phyloP scores from a whole-genome alignment of 2,329 filamentous ascomycete genomes.

The Ascochyta rabiei region DNA sequence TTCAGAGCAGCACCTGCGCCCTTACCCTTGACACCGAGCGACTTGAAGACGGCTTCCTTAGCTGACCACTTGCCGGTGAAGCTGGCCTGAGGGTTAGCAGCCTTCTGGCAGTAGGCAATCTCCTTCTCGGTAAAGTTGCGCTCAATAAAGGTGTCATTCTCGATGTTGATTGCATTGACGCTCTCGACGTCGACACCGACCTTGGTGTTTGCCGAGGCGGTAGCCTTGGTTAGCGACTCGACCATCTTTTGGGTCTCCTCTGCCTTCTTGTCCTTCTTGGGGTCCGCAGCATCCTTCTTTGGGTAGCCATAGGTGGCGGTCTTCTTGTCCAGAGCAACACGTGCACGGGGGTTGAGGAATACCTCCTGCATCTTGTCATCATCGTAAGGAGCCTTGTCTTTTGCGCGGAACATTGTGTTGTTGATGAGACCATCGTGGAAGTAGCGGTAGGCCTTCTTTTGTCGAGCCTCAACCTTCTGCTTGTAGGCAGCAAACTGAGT shows the following conservation, averaged over 20 bases:
- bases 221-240: conserved; percentile 74
- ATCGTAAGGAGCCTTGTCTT: conserved; percentile 86
- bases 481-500: conserved; percentile 82
- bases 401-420: conserved; percentile 96
- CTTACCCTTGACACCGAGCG: conserved; percentile 82
- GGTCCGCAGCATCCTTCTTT: conserved; percentile 55
- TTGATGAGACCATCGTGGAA: conserved; percentile 99
- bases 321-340: conserved; percentile 86
- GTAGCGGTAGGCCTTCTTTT: conserved; percentile 98
- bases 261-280: conserved; percentile 64
- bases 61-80: conserved; percentile 97
- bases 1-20: conserved; percentile 88
- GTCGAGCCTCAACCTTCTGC: conserved; percentile 84
- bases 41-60: conserved; percentile 99
- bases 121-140: conserved; percentile 91
- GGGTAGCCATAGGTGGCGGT: conserved; percentile 78
- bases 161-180: conserved; percentile 84
- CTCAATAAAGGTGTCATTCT: conserved; percentile 91
- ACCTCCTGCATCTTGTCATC: conserved; percentile 85
- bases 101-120: conserved; percentile 83
- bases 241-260: conserved; percentile 76
- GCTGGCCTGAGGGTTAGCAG: conserved; percentile 80
- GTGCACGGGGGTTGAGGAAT: conserved; percentile 91
- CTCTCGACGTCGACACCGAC: conserved; percentile 95
- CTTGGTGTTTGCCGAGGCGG: conserved; percentile 67